Evolutionary conservation across 2,329 filamentous ascomycete genomes (phyloP).

Genomic region (Aureobasidium sp.): DNA sequence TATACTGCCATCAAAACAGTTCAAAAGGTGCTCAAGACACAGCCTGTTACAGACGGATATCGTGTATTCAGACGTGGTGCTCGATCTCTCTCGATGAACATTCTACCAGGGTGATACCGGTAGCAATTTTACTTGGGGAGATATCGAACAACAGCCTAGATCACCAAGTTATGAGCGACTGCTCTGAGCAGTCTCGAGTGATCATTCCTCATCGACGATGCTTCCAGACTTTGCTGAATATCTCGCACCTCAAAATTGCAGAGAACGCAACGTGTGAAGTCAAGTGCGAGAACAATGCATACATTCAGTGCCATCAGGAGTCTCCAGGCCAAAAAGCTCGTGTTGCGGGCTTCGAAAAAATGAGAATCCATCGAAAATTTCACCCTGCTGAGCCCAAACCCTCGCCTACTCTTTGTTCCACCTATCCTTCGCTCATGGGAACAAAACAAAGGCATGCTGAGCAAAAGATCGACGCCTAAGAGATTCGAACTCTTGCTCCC

Average conservation of each 20-base stretch:
- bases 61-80: too few relatives aligned
- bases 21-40: too few relatives aligned
- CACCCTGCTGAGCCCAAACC: not conserved
- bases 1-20: too few relatives aligned
- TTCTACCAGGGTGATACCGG: not conserved
- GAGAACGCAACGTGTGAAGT: not conserved
- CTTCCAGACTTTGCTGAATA: not conserved
- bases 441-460: not conserved
- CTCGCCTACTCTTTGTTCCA: not conserved
- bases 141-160: not conserved
- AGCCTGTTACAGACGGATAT: not conserved
- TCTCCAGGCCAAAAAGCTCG: not conserved
- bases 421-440: not conserved
- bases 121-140: not conserved
- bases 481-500: slow-evolving; percentile 14
- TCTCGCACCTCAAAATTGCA: too few relatives aligned
- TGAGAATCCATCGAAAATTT: not conserved
- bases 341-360: not conserved
- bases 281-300: not conserved
- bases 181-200: too few relatives aligned
- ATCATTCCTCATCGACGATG: not conserved
- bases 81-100: too few relatives aligned
- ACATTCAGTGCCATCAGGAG: not conserved
- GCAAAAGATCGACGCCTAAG: slow-evolving; percentile 13
- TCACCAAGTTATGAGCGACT: too few relatives aligned